phyloP scores from a whole-genome alignment of 192 early-diverging fungal genomes.

The Spinellus fusiger region DNA sequence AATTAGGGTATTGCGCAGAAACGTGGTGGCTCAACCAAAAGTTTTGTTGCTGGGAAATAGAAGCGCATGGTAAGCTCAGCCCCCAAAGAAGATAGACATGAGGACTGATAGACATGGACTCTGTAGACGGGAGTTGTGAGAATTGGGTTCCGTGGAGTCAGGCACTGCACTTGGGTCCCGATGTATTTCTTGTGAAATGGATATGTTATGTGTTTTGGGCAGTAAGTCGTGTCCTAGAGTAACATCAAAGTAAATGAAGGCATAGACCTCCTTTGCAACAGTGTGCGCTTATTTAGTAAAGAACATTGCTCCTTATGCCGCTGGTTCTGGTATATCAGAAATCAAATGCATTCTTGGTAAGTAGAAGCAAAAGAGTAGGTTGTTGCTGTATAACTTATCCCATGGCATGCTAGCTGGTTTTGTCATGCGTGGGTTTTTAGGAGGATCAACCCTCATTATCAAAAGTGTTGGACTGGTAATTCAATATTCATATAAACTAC shows the following conservation, averaged over 20 bases:
- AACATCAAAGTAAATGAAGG: background rate
- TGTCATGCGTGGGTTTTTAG: conserved; percentile 90
- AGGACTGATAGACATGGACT: background rate
- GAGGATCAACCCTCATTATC: conserved; percentile 83
- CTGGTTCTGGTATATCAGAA: conserved; percentile 92
- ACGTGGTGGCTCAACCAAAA: conserved; percentile 89
- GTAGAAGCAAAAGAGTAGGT: background rate
- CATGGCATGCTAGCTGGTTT: conserved; percentile 60
- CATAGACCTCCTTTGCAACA: conserved; percentile 62
- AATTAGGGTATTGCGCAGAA: conserved; percentile 73
- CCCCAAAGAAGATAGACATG: background rate
- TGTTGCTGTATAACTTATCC: background rate
- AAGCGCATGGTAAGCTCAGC: conserved; percentile 42
- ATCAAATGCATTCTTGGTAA: conserved; percentile 77
- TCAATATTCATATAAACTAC: background rate
- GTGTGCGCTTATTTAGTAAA: conserved; percentile 71
- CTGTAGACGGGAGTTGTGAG: conserved; percentile 56
- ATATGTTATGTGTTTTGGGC: conserved; percentile 69
- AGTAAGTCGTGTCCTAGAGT: conserved; percentile 25
- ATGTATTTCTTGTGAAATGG: conserved; percentile 64
- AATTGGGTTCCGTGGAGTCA: conserved; percentile 73
- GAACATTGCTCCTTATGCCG: conserved; percentile 80
- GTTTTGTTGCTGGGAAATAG: conserved; percentile 87
- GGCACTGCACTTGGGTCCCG: conserved; percentile 40
- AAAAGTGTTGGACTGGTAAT: conserved; percentile 84